Base-by-base conservation (phyloP, 148 eudicot genomes). In the Chenopodium suecicum region DNA sequence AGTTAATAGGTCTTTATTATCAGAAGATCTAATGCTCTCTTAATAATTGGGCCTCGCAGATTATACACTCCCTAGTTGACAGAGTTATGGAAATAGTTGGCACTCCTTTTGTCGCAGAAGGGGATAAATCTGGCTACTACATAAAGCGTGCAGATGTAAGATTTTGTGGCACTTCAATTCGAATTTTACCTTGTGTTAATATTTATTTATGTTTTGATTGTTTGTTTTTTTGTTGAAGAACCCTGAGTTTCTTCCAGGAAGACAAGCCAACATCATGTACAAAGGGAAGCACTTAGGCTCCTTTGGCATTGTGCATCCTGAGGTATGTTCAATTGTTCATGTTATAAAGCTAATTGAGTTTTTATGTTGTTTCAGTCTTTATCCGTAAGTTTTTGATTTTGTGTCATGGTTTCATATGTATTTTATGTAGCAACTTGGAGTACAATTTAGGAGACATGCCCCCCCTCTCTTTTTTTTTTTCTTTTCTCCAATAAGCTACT, bases 221-320 rank as follows among this genome's bases (percentile, higher is more conserved):
- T 62, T 54, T 70, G 20, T 10, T 75, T 0, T 76, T 19, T 58
- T 77, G 75, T 62, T 85, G 84, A 74, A 94, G 98, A 92, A 86
- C 79, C 95, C 98, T 46, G 94, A 92, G 85, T 96, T 90, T 86
- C 97, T 96, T 68, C 63, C 83, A 5, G 91, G 95, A 78, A 91
- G 97, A 87, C 98, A 96, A 85, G 99, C 99, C 79, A 89, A 85
- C 86, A 89, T 96, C 85, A 89, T 89, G 64, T 94, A 86, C 85
- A 89, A 90, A 87, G 99, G 98, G 65, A 89, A 88, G 86, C 85
- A 82, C 77, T 89, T 96, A 25, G 99, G 99, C 60, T 85, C 84
- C 75, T 96, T 96, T 79, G 99, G 99, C 81, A 92, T 96, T 34
- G 98, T 96, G 78, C 98, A 96, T 76, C 98, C 98, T 27, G 90